Conservation (phyloP, 2,329 filamentous ascomycete species). For the Penicillium sp. region DNA sequence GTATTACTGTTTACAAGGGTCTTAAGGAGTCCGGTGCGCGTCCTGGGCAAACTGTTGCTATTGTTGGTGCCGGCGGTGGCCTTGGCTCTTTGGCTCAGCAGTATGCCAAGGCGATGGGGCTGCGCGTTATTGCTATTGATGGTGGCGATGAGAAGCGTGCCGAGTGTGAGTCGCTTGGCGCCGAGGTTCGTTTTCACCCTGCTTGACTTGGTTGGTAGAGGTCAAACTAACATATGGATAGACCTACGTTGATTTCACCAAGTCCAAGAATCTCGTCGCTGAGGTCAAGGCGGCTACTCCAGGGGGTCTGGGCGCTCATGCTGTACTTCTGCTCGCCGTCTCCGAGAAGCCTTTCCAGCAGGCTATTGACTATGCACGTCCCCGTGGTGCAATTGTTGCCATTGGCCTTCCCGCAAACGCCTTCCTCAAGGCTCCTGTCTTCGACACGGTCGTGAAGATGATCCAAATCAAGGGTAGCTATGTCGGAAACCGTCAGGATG, state of each 20-base stretch:
- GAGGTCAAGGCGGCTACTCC: slow-evolving; percentile 79
- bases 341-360: slow-evolving; percentile 94
- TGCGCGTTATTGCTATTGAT: slow-evolving; percentile 78
- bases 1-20: slow-evolving; percentile 89
- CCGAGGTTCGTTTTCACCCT: slow-evolving; percentile 38
- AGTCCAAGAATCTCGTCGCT: slow-evolving; percentile 71
- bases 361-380: slow-evolving; percentile 81
- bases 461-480: slow-evolving; percentile 90
- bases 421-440: slow-evolving; percentile 78
- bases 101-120: slow-evolving; percentile 88
- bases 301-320: slow-evolving; percentile 81
- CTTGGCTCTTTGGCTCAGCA: slow-evolving; percentile 77
- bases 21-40: slow-evolving; percentile 75
- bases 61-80: slow-evolving; percentile 83
- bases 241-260: slow-evolving; percentile 77
- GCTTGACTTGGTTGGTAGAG: too few relatives aligned
- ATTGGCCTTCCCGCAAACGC: slow-evolving; percentile 84
- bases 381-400: slow-evolving; percentile 78
- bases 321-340: slow-evolving; percentile 81
- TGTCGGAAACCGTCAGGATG: slow-evolving; percentile 88
- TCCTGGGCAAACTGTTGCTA: slow-evolving; percentile 75
- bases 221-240: slow-evolving; percentile 15
- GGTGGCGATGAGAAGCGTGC: slow-evolving; percentile 75
- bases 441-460: slow-evolving; percentile 86
- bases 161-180: slow-evolving; percentile 66